A percentile compares a stretch with the other conserved stretches of the same genome.
These are phyloP conservation scores for Tanacetum coccineum DNA, from an alignment of 129 eudicot species.

Conservation along the genomic window DNA sequence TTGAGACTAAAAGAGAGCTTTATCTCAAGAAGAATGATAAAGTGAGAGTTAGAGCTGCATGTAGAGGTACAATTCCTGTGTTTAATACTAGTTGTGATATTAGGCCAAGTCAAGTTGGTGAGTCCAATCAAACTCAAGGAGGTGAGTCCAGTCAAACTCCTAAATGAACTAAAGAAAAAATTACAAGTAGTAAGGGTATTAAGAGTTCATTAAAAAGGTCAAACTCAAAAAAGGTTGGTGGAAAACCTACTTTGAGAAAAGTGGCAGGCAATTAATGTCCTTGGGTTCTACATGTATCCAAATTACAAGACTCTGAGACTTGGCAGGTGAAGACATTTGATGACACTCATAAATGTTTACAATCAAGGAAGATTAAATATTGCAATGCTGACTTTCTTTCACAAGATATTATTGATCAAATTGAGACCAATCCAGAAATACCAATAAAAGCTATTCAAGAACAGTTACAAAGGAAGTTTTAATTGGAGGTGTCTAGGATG, in stretches of 20 bases:
- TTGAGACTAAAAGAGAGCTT: no score
- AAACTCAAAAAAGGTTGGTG: not conserved
- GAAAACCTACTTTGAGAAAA: not conserved
- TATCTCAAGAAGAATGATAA: no score
- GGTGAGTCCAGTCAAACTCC: not conserved
- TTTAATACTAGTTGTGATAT: no score
- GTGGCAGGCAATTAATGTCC: not conserved
- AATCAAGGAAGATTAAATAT: not conserved
- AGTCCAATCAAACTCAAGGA: no score
- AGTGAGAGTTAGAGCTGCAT: no score
- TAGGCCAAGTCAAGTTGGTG: no score
- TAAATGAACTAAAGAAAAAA: not conserved
- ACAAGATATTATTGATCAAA: not conserved
- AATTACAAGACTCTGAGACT: not conserved
- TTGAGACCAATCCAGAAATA: not conserved
- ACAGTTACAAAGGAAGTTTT: not conserved
- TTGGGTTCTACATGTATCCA: not conserved
- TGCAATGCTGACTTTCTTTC: not conserved
- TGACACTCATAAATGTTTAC: not conserved
- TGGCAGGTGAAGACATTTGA: not conserved
- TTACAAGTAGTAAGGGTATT: not conserved
- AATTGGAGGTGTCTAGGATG: not conserved
- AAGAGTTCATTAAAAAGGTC: not conserved
- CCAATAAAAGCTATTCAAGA: not conserved
- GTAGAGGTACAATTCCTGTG: no score